Evolutionary conservation across 257 asterid genomes (phyloP).

Genomic region (Plantago major): DNA sequence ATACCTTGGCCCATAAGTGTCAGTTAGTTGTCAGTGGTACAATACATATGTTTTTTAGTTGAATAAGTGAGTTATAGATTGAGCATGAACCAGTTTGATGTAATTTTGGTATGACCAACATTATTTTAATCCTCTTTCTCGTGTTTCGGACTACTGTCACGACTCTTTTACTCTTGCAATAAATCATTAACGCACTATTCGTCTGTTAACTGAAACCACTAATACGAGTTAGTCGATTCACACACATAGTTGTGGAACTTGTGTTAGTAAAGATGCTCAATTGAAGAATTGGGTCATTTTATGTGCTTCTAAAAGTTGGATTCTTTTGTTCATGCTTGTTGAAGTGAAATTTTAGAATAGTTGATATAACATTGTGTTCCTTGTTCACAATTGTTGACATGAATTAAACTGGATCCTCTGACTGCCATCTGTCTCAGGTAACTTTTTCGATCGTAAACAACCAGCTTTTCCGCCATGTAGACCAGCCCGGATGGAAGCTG

Average conservation of each 20-base stretch:
- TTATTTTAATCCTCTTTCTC: too few relatives aligned
- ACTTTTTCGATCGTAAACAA: constrained; percentile 47
- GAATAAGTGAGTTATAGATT: neutral
- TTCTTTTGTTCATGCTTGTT: too few relatives aligned
- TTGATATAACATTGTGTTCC: neutral
- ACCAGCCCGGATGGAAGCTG: constrained; percentile 69
- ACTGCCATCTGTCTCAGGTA: constrained; percentile 30
- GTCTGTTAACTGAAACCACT: too few relatives aligned
- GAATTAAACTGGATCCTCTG: neutral
- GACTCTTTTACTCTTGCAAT: too few relatives aligned
- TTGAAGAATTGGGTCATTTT: too few relatives aligned
- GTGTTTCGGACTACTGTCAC: too few relatives aligned
- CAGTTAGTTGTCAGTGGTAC: neutral
- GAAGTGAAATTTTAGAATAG: too few relatives aligned
- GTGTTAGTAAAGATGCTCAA: too few relatives aligned
- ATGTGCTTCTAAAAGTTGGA: too few relatives aligned
- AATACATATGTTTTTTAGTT: neutral
- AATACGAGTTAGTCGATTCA: too few relatives aligned
- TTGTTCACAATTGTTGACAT: neutral
- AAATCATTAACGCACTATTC: too few relatives aligned
- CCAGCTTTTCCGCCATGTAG: constrained; percentile 73
- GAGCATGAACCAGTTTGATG: neutral
- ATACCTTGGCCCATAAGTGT: neutral
- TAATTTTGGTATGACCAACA: neutral
- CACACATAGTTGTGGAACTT: too few relatives aligned